Base-by-base conservation (phyloP, 257 asterid species). In the Solanum etuberosum region DNA sequence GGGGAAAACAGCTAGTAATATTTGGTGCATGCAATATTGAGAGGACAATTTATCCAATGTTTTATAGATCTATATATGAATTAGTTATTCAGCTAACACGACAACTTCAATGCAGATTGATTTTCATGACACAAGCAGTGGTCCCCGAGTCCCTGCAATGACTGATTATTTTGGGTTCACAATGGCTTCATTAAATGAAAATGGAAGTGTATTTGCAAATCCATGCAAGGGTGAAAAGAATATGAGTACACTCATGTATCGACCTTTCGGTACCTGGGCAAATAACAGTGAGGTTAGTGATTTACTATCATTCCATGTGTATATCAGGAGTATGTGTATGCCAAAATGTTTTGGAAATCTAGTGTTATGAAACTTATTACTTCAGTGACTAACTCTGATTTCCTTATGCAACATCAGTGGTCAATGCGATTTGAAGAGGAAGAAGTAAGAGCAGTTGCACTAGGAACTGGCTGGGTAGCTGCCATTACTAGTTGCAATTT, bases 371-470 rank as follows among this genome's bases (percentile, higher is more conserved):
- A 78, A 78, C 67, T 78, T 78, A 27, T 74, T 86, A 57, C 29
- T 83, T 90, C 71, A 21, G 9, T 81, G 59, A 83, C 86, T 89
- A 63, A 90, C 83, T 78, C 73, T 74, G 86, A 82, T 86, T 85
- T 86, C 74, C 86, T 89, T 87, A 21, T 91, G 89, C 89, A 89
- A 88, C 89, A 89, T 59, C 83, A 97, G 99, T 97, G 99, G 99
- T 96, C 99, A 57, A 97, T 97, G 99, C 91, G 99, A 78, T 93
- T 97, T 92, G 99, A 95, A 90, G 98, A 94, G 84, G 99, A 97
- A 91, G 99, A 96, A 93, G 97, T 96, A 87, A 92, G 92, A 90
- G 98, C 98, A 34, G 92, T 96, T 87, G 98, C 99, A 90, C 94
- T 93, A 83, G 99, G 99, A 88, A 92, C 83, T 90, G 91, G 91